phyloP scores from a whole-genome alignment of 176 grass and related monocot species.

The Phragmites australis region DNA sequence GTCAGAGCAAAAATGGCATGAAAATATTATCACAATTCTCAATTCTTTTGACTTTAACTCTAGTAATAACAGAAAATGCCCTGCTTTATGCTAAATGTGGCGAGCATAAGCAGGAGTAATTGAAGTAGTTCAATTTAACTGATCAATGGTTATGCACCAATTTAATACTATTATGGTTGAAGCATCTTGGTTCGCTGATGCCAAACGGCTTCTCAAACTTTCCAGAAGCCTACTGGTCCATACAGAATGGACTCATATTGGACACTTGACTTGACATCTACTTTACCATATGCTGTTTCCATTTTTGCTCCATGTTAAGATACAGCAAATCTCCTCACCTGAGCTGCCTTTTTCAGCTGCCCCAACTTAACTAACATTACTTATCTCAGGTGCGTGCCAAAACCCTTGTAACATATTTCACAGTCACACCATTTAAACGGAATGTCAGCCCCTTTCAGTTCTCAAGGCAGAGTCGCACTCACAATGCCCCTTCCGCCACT shows the following conservation, averaged over 20 bases:
- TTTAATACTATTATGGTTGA: background rate
- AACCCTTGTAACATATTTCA: background rate
- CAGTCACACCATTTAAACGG: background rate
- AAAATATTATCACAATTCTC: background rate
- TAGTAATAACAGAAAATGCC: background rate
- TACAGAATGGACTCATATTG: constrained; percentile 24
- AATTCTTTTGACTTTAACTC: background rate
- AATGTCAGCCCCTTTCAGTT: background rate
- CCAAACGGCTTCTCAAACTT: background rate
- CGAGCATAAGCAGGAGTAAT: background rate
- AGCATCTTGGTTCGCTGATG: background rate
- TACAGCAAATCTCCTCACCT: background rate
- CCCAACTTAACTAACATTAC: background rate
- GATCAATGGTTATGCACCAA: background rate
- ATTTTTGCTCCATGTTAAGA: background rate
- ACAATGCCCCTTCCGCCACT: background rate
- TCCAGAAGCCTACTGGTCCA: constrained; percentile 2
- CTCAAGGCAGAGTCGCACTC: background rate
- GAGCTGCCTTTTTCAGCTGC: background rate
- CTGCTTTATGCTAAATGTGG: constrained; percentile 8
- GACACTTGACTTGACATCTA: background rate
- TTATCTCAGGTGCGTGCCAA: background rate
- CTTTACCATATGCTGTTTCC: background rate
- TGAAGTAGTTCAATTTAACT: background rate
- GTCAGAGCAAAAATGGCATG: constrained; percentile 10